Conservation (phyloP, 768 basidiomycete species). For the Leccinum uliginosum region DNA sequence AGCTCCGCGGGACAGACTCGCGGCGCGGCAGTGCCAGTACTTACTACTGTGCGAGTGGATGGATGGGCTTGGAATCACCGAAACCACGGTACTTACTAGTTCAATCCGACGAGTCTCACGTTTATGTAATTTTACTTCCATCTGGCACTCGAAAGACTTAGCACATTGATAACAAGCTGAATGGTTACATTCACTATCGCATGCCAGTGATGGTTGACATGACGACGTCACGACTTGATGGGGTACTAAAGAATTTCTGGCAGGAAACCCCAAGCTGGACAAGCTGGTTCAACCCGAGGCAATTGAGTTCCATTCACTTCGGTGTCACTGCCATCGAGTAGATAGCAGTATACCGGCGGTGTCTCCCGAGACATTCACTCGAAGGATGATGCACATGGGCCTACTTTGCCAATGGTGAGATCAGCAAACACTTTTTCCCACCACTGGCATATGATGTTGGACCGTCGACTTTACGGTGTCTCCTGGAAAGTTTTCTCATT, state of each 20-base stretch:
- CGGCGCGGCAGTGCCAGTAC: background rate
- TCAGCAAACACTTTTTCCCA: background rate
- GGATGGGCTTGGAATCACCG: background rate
- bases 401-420: background rate
- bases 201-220: no score
- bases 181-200: background rate
- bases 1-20: background rate
- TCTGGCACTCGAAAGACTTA: background rate
- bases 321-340: background rate
- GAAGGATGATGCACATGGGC: background rate
- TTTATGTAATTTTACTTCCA: background rate
- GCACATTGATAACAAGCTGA: background rate
- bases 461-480: background rate
- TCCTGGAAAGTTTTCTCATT: conserved; percentile 1
- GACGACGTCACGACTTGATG: background rate
- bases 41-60: background rate
- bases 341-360: background rate
- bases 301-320: background rate
- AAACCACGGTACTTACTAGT: background rate
- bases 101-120: background rate
- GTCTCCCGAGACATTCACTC: background rate
- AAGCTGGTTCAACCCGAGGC: background rate
- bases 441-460: no score
- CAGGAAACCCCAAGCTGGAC: background rate
- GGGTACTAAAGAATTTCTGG: background rate